These are phyloP conservation scores for Cladosporium sp. DNA, from an alignment of 2,329 filamentous ascomycete species.

Conservation along the genomic window DNA sequence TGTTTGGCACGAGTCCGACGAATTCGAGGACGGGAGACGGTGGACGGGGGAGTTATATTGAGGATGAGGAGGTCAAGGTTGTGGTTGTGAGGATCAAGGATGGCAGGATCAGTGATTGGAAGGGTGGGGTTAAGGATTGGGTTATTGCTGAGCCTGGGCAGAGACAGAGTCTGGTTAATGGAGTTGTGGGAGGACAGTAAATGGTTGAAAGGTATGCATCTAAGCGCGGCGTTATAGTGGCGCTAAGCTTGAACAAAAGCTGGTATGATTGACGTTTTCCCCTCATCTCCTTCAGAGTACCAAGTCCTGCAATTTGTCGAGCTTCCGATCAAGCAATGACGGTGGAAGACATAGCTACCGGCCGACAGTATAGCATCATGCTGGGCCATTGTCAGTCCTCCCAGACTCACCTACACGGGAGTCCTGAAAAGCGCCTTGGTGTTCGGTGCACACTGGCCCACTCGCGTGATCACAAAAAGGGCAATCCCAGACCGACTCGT, in stretches of 20 bases:
- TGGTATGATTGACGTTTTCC: not conserved
- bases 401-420: not conserved
- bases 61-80: slow-evolving; percentile 80
- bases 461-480: not conserved
- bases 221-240: slow-evolving; percentile 8
- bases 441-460: not conserved
- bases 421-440: not conserved
- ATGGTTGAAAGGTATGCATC: not conserved
- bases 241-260: not conserved
- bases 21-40: slow-evolving; percentile 41
- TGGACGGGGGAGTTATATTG: slow-evolving; percentile 67
- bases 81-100: slow-evolving; percentile 82
- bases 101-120: slow-evolving; percentile 90
- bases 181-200: slow-evolving; percentile 5
- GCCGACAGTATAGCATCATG: not conserved
- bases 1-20: slow-evolving; percentile 28
- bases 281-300: not conserved
- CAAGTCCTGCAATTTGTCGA: not conserved
- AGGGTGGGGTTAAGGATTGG: slow-evolving; percentile 89
- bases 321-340: not conserved
- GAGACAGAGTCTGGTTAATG: slow-evolving; percentile 6
- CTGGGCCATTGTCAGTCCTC: not conserved
- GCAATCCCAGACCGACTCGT: not conserved
- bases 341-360: not conserved
- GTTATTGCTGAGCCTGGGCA: slow-evolving; percentile 23